Evolutionary conservation across 805 yeast genomes (phyloP).

Genomic region (Candida palmyrensis): DNA sequence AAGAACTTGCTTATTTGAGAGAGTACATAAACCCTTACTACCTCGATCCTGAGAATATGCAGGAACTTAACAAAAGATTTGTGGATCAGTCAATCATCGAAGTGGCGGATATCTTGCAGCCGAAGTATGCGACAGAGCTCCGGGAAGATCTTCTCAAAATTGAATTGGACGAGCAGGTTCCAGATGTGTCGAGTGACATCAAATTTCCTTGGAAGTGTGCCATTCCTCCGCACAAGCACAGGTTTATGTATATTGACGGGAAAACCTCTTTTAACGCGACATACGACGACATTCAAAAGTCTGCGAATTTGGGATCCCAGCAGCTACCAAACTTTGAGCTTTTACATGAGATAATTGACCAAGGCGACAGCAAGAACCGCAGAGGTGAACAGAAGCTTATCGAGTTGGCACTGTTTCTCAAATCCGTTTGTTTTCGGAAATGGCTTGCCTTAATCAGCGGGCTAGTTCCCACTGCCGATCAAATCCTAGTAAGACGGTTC

Average conservation of each 20-base stretch:
- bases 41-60: slow-evolving; percentile 30
- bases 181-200: slow-evolving; percentile 51
- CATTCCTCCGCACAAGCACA: slow-evolving; percentile 88
- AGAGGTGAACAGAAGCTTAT: slow-evolving; percentile 39
- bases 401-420: slow-evolving; percentile 54
- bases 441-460: slow-evolving; percentile 66
- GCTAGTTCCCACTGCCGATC: slow-evolving; percentile 57
- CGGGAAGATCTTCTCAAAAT: slow-evolving; percentile 43
- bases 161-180: slow-evolving; percentile 61
- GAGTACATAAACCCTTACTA: slow-evolving; percentile 55
- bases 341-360: slow-evolving; percentile 9
- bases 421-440: slow-evolving; percentile 57
- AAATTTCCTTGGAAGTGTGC: slow-evolving; percentile 83
- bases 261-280: slow-evolving; percentile 30
- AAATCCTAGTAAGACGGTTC: slow-evolving; percentile 74
- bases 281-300: slow-evolving; percentile 23
- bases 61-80: slow-evolving; percentile 47
- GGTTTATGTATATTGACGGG: slow-evolving; percentile 81
- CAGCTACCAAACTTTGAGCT: slow-evolving; percentile 54
- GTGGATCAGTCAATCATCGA: slow-evolving; percentile 66
- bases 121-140: slow-evolving; percentile 45
- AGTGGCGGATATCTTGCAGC: slow-evolving; percentile 56
- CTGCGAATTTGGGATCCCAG: slow-evolving; percentile 37
- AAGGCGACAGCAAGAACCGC: slow-evolving; percentile 3
- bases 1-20: too few species aligned